Base-by-base conservation (phyloP, 2,329 filamentous ascomycete genomes). In the Zarea fungicola region DNA sequence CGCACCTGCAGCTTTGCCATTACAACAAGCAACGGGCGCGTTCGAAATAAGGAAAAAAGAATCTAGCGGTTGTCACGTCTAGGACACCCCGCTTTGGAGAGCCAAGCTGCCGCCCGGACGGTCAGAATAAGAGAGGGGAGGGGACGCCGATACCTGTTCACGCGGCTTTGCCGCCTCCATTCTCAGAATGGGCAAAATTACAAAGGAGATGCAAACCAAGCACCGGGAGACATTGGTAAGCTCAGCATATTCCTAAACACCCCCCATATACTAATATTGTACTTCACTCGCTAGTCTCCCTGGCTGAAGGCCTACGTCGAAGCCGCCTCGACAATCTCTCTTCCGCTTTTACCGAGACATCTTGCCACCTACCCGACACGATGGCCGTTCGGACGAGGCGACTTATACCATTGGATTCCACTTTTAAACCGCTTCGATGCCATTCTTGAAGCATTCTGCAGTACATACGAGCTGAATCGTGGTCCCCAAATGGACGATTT, bases 381-480 rank as follows among this genome's bases (percentile, higher is more conserved):
- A 77, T 99, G 93, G 93, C 90, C 91, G 2, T 95, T 97, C 62
- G 92, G 92, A 32, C 83, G 92, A 65, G 95, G 93, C 52, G 93
- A 99, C 65, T 75, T 97, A 25, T 97, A 97, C 65, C 92, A 99
- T 74, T 99, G 95, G 95, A 96, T 99, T 57, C 85, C 88, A 23
- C 78, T 96, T 21, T 72, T 99, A 52, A 95, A 99, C 67, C 85
- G 90, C 50, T 97, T 99, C 67, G 93, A 99, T 68, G 81, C 80
- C 61, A 83, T 97, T 55, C 73, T 99, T 34, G 89, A 95, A 59
- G 75, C 81, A 32, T 90, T 95, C 65, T 89, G 84, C 66, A 76
- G 80, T 49, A 84, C 82, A 55, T 99, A 99, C 70, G 82, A 82
- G 53, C 75, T 99, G 49, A 81, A 82, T 53, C 78, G 85, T 51